Conservation (phyloP, 164 flowering plant genomes). For the Vitis rotundifolia region DNA sequence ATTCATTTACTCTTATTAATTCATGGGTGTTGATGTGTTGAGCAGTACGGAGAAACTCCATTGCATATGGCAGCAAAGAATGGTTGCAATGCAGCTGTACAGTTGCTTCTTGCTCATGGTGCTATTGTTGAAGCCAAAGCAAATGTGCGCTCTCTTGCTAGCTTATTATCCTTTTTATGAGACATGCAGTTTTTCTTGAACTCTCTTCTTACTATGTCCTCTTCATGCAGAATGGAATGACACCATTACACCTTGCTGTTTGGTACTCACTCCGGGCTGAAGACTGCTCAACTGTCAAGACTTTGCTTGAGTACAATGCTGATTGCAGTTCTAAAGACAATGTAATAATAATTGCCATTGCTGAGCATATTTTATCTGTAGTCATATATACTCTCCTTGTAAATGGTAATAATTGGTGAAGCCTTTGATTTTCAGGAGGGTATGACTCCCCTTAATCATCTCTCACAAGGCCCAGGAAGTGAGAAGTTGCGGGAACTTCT, state of each 20-base stretch:
- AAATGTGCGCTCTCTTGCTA: constrained; percentile 47
- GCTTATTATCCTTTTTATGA: not conserved
- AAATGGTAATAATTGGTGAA: constrained; percentile 5
- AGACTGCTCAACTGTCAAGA: constrained; percentile 68
- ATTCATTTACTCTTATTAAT: not conserved
- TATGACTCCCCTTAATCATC: constrained; percentile 81
- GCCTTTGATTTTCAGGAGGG: constrained; percentile 60
- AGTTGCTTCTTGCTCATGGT: constrained; percentile 79
- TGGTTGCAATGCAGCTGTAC: constrained; percentile 80
- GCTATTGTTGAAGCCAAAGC: constrained; percentile 89
- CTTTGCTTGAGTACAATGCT: constrained; percentile 79
- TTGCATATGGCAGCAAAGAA: constrained; percentile 99
- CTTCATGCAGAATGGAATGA: constrained; percentile 89
- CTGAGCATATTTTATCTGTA: not conserved
- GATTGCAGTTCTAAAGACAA: constrained; percentile 87
- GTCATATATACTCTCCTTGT: not conserved
- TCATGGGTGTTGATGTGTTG: constrained; percentile 7
- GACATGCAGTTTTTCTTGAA: not conserved
- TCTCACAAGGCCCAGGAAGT: constrained; percentile 73
- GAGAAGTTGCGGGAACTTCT: constrained; percentile 69
- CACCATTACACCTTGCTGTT: constrained; percentile 97
- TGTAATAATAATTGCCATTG: constrained; percentile 33
- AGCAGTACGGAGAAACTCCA: constrained; percentile 97
- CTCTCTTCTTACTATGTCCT: not conserved
- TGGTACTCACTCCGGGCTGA: constrained; percentile 81